Evolutionary conservation across 1,284 basidiomycete genomes (phyloP).

Genomic region (Ustilago esculenta): DNA sequence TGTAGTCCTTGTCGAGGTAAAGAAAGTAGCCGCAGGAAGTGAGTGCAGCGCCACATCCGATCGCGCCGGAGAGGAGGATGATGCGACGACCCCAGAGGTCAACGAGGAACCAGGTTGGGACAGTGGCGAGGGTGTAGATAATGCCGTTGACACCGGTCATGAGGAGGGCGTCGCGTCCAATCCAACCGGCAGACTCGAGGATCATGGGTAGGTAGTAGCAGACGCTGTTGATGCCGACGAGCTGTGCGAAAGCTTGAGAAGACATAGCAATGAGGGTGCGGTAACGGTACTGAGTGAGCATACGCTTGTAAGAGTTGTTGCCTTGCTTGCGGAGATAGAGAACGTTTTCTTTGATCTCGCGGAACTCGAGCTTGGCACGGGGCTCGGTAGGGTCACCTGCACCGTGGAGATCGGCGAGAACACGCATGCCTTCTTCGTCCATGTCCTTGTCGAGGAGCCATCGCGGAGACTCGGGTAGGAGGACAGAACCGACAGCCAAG

Average conservation of each 20-base stretch:
- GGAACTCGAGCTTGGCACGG: slow-evolving; percentile 82
- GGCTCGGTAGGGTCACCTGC: slow-evolving; percentile 77
- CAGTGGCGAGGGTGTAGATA: slow-evolving; percentile 75
- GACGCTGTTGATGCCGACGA: slow-evolving; percentile 75
- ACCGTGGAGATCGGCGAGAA: slow-evolving; percentile 90
- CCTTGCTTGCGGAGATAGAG: slow-evolving; percentile 69
- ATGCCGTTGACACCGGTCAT: slow-evolving; percentile 82
- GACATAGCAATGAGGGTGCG: slow-evolving; percentile 96
- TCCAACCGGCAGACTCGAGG: slow-evolving; percentile 83
- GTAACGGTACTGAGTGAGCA: slow-evolving; percentile 89
- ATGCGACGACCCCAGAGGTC: slow-evolving; percentile 89
- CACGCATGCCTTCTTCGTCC: slow-evolving; percentile 84
- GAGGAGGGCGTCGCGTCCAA: slow-evolving; percentile 92
- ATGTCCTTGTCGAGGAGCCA: slow-evolving; percentile 91
- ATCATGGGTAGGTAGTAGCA: slow-evolving; percentile 81
- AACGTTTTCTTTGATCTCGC: slow-evolving; percentile 87
- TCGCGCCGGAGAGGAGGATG: slow-evolving; percentile 91
- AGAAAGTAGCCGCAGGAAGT: slow-evolving; percentile 89
- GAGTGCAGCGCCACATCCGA: slow-evolving; percentile 77
- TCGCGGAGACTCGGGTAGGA: slow-evolving; percentile 93
- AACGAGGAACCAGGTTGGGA: slow-evolving; percentile 87
- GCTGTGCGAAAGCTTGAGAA: slow-evolving; percentile 92
- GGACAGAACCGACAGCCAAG: slow-evolving; percentile 81
- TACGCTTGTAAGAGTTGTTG: slow-evolving; percentile 79
- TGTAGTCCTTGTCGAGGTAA: slow-evolving; percentile 77